Evolutionary conservation across 2,329 filamentous ascomycete genomes (phyloP), one percentile per base, ranked within the genome.

Genomic region (Anisogramma anomala): DNA sequence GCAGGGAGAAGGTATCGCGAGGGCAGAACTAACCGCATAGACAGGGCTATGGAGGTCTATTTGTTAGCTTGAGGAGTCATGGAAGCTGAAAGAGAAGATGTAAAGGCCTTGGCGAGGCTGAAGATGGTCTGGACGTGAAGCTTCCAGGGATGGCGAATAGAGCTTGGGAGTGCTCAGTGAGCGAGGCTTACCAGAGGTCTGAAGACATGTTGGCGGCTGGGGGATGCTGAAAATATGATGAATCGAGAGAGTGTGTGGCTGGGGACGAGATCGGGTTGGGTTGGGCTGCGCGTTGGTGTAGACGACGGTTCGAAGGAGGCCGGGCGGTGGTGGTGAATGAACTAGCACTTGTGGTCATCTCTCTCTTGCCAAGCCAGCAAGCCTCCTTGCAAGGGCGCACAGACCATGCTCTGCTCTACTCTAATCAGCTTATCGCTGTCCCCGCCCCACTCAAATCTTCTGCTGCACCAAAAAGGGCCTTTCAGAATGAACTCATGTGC

Each of bases 11-110:
- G 41, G 47, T 47, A 33, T 14, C 13, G 14, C 32, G 47, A 39
- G 39, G 41, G 54, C 51, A 48, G 50, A 58, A 94, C 89, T 86
- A 79, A 96, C 91, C 77, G 91, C 86, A 74, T 96, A 98, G 61
- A 94, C 89, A 70, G 89, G 89, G 74, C 89, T 98, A 57, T 49
- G 60, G 44, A 50, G 48, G 46, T 46, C 35, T 43, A 33, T 49
- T 48, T 40, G 61, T 77, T 62, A 77, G 72, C 62, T 64, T 49
- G 40, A 47, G 49, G 22, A 46, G 57, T 53, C 58, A 53, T 48
- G 49, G 43, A 45, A 32, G 33, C 31, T 46, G 27, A 10, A 23
- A 14, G 17, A 26, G 30, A 45, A 30, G 36, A 33, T 45, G 22
- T 10, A 32, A 28, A 28, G 20, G 34, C 7, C 35, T 25, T 4